These are phyloP conservation scores for Botrytis cinerea DNA, from an alignment of 2,329 filamentous ascomycete genomes.

Conservation along the genomic window DNA sequence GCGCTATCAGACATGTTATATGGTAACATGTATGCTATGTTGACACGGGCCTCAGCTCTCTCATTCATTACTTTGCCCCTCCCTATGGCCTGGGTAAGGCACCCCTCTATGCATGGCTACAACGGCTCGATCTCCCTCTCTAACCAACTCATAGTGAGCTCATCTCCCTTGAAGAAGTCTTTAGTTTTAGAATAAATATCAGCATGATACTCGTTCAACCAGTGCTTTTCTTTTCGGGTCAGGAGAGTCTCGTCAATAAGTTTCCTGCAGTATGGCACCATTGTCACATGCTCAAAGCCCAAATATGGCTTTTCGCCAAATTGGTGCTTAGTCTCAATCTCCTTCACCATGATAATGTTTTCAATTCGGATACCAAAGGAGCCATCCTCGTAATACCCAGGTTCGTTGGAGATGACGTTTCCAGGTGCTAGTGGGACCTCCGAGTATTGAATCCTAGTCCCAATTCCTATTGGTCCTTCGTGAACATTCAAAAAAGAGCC, in stretches of 20 bases:
- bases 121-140: constrained; percentile 75
- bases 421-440: constrained; percentile 89
- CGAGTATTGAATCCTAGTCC: constrained; percentile 85
- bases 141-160: constrained; percentile 75
- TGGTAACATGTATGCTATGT: constrained; percentile 14
- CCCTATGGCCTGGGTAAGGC: not conserved
- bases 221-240: constrained; percentile 72
- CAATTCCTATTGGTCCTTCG: constrained; percentile 95
- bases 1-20: constrained; percentile 5
- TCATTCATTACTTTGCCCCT: constrained; percentile 1
- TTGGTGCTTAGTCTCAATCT: constrained; percentile 80
- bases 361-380: constrained; percentile 95
- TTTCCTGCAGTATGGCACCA: constrained; percentile 92
- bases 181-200: constrained; percentile 83
- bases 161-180: constrained; percentile 71
- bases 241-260: constrained; percentile 76
- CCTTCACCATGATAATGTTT: constrained; percentile 88
- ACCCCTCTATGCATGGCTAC: constrained; percentile 6
- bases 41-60: not conserved
- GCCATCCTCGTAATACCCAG: constrained; percentile 96
- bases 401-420: constrained; percentile 94
- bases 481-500: constrained; percentile 96
- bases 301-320: constrained; percentile 95
- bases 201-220: constrained; percentile 83
- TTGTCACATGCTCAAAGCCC: constrained; percentile 94